Conservation (phyloP, 2,329 filamentous ascomycete genomes). For the Raffaelea deltoideospora region DNA sequence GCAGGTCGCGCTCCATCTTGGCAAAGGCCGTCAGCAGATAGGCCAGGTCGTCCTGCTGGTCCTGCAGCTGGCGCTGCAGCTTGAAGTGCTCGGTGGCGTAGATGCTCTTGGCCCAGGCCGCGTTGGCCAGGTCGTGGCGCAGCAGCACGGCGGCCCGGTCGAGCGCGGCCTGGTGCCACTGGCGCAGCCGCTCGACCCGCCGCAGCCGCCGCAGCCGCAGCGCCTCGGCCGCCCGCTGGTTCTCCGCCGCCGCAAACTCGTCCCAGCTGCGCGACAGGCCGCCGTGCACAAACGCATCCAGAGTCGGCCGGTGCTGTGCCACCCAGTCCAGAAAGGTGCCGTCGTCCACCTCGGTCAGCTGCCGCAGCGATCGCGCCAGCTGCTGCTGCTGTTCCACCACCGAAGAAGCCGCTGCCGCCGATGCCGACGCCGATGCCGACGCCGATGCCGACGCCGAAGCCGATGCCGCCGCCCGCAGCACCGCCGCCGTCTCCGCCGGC, state of each 20-base stretch:
- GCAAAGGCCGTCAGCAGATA: slow-evolving; percentile 64
- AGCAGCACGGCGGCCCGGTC: slow-evolving; percentile 56
- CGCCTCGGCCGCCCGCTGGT: slow-evolving; percentile 62
- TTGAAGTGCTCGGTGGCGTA: slow-evolving; percentile 85
- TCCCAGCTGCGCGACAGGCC: slow-evolving; percentile 76
- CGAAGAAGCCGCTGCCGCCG: too few species aligned
- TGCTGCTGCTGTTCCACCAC: slow-evolving; percentile 62
- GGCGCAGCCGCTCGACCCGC: slow-evolving; percentile 66
- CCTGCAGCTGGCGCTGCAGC: slow-evolving; percentile 75
- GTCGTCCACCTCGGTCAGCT: slow-evolving; percentile 77
- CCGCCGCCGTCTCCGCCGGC: slow-evolving; percentile 59
- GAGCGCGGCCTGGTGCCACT: slow-evolving; percentile 60
- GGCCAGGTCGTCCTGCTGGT: slow-evolving; percentile 77
- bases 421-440: too few species aligned
- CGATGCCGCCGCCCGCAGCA: slow-evolving; percentile 58
- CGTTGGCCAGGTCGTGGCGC: slow-evolving; percentile 75
- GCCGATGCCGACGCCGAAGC: slow-evolving; percentile 14
- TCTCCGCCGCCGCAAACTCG: slow-evolving; percentile 70
- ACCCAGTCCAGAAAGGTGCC: slow-evolving; percentile 80
- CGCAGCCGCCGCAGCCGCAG: slow-evolving; percentile 55
- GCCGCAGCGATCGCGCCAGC: slow-evolving; percentile 63
- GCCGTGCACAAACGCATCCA: slow-evolving; percentile 73
- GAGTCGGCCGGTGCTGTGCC: slow-evolving; percentile 59
- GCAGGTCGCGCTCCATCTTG: slow-evolving; percentile 64
- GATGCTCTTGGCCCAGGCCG: slow-evolving; percentile 90